phyloP scores from a whole-genome alignment of 805 yeast genomes.

The Nakazawaea molendinolei region DNA sequence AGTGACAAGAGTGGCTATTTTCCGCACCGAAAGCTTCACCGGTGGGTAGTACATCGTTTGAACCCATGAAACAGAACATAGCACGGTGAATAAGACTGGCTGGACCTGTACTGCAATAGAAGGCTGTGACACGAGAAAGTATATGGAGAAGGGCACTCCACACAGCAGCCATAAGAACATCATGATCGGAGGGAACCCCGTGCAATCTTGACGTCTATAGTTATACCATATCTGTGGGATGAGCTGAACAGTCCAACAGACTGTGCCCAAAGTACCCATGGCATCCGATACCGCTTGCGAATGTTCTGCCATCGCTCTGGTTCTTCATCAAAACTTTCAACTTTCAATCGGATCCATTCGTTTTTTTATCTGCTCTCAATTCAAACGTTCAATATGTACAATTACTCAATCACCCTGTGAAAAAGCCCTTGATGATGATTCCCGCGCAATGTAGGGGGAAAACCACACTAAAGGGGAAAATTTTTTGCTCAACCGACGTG shows the following conservation, averaged over 20 bases:
- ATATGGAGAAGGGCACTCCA: conserved; percentile 49
- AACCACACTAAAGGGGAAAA: no score
- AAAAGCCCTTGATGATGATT: no score
- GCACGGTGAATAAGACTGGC: conserved; percentile 47
- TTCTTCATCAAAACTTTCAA: neutral
- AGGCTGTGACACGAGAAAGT: conserved; percentile 40
- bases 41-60: conserved; percentile 53
- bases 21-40: conserved; percentile 23
- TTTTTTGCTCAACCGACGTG: no score
- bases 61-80: conserved; percentile 40
- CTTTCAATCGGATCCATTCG: no score
- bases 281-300: conserved; percentile 54
- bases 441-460: no score
- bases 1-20: conserved; percentile 23
- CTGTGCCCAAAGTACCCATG: conserved; percentile 83
- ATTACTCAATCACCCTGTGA: no score
- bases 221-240: conserved; percentile 79
- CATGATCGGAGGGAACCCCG: conserved; percentile 86
- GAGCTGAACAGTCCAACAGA: conserved; percentile 88
- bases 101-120: conserved; percentile 46
- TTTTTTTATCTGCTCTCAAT: no score
- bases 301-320: conserved; percentile 1
- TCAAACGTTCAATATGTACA: no score
- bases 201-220: conserved; percentile 68
- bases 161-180: conserved; percentile 73